A percentile compares a stretch with the other conserved stretches of the same genome.
Conservation (phyloP, 441 rosid species). For the Populus hybrid region DNA sequence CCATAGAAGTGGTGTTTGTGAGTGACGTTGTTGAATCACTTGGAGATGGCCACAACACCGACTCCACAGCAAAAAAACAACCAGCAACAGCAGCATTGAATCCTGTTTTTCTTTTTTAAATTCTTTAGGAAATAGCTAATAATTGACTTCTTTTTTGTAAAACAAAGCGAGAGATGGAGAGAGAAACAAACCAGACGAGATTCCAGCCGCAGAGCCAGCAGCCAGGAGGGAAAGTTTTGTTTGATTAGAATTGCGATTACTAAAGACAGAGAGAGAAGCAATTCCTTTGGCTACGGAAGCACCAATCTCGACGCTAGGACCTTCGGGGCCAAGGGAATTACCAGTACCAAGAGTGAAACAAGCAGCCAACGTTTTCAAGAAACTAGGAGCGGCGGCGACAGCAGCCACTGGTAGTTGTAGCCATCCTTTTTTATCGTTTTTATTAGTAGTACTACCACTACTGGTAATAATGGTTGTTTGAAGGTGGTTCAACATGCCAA, state of each 20-base stretch:
- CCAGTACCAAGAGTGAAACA: conserved; percentile 91
- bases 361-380: conserved; percentile 73
- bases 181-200: conserved; percentile 70
- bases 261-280: conserved; percentile 39
- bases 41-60: conserved; percentile 85
- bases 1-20: conserved; percentile 82
- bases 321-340: conserved; percentile 94
- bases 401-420: conserved; percentile 25
- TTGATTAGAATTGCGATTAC: conserved; percentile 17
- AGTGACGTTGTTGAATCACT: conserved; percentile 52
- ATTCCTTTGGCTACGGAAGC: conserved; percentile 71
- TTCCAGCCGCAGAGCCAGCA: conserved; percentile 89
- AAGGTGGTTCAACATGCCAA: conserved; percentile 47
- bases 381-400: conserved; percentile 37
- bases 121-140: neutral
- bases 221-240: conserved; percentile 69
- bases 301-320: conserved; percentile 96
- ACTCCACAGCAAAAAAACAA: conserved; percentile 91
- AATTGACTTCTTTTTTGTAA: neutral
- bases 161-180: neutral
- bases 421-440: neutral
- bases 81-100: conserved; percentile 98
- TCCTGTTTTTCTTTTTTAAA: conserved; percentile 36
- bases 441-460: too few relatives aligned
- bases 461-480: conserved; percentile 25